phyloP scores from a whole-genome alignment of 179 eudicot genomes.

The Silene noctiflora region DNA sequence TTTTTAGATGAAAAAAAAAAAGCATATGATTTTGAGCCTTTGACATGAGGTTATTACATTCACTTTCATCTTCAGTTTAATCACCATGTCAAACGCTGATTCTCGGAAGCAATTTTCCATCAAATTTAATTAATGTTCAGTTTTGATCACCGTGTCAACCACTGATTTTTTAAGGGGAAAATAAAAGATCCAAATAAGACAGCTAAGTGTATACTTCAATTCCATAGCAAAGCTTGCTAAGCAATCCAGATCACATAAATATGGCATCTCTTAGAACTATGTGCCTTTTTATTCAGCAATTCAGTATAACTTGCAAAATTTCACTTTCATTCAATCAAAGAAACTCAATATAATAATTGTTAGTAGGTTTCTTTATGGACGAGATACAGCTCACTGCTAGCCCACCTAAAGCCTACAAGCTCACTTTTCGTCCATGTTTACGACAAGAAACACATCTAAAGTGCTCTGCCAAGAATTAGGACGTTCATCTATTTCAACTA shows the following conservation, averaged over 20 bases:
- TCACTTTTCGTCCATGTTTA: slow-evolving; percentile 64
- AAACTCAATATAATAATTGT: slow-evolving; percentile 20
- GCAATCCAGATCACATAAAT: neutral
- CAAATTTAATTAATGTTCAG: too few species aligned
- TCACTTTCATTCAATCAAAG: slow-evolving; percentile 5
- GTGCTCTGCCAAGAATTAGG: slow-evolving; percentile 71
- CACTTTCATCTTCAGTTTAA: too few species aligned
- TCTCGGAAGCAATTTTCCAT: too few species aligned
- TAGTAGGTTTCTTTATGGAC: slow-evolving; percentile 65
- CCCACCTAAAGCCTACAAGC: slow-evolving; percentile 74
- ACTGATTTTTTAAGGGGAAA: neutral
- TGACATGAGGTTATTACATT: too few species aligned
- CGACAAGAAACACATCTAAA: slow-evolving; percentile 51
- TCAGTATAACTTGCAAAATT: neutral
- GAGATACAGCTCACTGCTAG: slow-evolving; percentile 33
- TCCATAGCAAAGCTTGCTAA: neutral
- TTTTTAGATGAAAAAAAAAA: too few species aligned
- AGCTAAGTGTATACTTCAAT: neutral
- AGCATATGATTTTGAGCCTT: too few species aligned
- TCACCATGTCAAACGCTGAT: too few species aligned
- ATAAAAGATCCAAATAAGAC: neutral
- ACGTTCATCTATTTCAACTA: slow-evolving; percentile 27
- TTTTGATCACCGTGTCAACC: too few species aligned
- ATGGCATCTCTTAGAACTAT: neutral
- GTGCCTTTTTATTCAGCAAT: neutral